phyloP scores from a whole-genome alignment of 2,329 filamentous ascomycete genomes.

The Tolypocladium ophioglossoides region DNA sequence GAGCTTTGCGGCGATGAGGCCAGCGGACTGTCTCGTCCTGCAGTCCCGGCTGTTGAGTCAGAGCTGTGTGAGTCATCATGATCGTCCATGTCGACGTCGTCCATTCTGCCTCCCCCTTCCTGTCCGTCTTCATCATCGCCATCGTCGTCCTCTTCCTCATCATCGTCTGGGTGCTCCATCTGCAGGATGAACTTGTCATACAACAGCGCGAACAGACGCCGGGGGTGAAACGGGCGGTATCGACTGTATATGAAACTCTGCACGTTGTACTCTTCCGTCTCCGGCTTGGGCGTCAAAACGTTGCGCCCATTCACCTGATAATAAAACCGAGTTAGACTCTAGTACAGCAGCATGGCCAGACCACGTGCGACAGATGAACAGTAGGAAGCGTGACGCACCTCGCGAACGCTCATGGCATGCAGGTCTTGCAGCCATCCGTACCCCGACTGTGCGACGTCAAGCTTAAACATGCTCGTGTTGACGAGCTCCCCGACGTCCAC shows the following conservation, averaged over 20 bases:
- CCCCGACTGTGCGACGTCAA: slow-evolving; percentile 51
- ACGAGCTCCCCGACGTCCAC: slow-evolving; percentile 54
- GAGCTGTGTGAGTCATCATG: slow-evolving; percentile 3
- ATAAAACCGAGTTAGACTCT: background rate
- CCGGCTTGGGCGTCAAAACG: slow-evolving; percentile 53
- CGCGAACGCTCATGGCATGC: slow-evolving; percentile 54
- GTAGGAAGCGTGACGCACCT: slow-evolving; percentile 23
- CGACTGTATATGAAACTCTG: slow-evolving; percentile 60
- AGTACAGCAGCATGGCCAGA: background rate
- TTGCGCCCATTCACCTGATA: slow-evolving; percentile 34
- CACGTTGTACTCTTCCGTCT: slow-evolving; percentile 64
- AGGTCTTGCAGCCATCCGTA: slow-evolving; percentile 62
- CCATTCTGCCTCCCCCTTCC: slow-evolving; percentile 6
- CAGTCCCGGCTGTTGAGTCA: background rate
- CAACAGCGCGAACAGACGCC: slow-evolving; percentile 31
- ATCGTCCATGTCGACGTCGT: slow-evolving; percentile 11
- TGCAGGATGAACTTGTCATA: slow-evolving; percentile 42
- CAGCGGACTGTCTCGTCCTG: background rate
- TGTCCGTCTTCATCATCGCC: slow-evolving; percentile 15
- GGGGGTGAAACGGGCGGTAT: slow-evolving; percentile 42
- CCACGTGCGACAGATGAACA: background rate
- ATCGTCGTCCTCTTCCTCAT: slow-evolving; percentile 22
- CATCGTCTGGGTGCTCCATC: slow-evolving; percentile 28
- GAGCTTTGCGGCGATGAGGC: slow-evolving; percentile 12
- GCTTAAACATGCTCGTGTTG: slow-evolving; percentile 54